A percentile compares a stretch with the other conserved stretches of the same genome.
Conservation (phyloP, 192 early-diverging fungal species). For the Thoreauomyces humboldtii region DNA sequence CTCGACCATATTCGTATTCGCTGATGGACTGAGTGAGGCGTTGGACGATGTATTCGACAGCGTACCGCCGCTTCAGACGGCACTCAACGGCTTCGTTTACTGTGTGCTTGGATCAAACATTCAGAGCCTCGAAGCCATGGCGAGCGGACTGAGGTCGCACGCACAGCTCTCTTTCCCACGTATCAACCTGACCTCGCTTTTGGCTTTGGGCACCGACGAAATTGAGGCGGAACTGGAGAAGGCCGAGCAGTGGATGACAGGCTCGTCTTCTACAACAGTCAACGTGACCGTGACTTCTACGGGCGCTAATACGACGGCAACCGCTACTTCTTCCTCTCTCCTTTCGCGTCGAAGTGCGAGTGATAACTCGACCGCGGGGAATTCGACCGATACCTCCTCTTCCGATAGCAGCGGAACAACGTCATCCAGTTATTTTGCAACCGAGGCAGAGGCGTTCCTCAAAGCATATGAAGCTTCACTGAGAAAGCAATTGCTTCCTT, state of each 20-base stretch:
- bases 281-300: not conserved
- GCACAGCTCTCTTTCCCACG: constrained; percentile 6
- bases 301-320: not conserved
- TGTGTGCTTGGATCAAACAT: constrained; percentile 23
- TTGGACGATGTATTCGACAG: constrained; percentile 2
- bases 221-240: constrained; percentile 1
- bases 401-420: not conserved
- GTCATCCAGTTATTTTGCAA: constrained; percentile 12
- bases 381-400: not conserved
- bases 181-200: not conserved
- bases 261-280: not conserved
- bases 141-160: not conserved
- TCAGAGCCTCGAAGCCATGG: not conserved
- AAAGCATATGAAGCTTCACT: constrained; percentile 12
- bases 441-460: constrained; percentile 10
- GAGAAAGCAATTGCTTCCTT: constrained; percentile 11
- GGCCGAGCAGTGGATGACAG: constrained; percentile 8
- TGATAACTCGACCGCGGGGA: not conserved
- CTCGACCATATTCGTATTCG: constrained; percentile 27
- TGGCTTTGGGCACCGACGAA: not conserved
- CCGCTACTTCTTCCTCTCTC: too few relatives aligned
- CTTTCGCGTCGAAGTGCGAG: too few relatives aligned
- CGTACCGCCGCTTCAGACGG: constrained; percentile 13
- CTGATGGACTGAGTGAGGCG: constrained; percentile 15
- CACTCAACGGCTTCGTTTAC: not conserved